Base-by-base conservation (phyloP, 495 filamentous ascomycete genomes). In the Penicillium canariense region DNA sequence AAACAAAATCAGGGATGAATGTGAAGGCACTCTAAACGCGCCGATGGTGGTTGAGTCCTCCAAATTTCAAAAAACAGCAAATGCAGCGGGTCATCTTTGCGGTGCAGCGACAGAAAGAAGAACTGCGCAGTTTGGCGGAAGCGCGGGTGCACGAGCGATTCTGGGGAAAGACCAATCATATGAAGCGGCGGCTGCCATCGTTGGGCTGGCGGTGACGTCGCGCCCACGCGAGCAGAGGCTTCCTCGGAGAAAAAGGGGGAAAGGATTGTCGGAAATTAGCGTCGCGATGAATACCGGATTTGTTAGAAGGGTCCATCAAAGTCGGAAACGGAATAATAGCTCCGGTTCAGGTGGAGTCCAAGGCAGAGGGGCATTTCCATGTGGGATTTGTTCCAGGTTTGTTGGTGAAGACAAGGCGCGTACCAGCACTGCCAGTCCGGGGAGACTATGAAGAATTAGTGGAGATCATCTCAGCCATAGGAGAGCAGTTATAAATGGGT, bases 151-250 rank as follows among this genome's bases (percentile, higher is more conserved):
- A 65, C 49, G 71, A 75, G 43, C 51, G 67, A 12, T 57, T 75
- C 23, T 69, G 59, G 63, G 69, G 68, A 9, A 66, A 62, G 14
- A 62, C 68, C 14, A 69, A 78, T 60, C 73, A 76, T 63, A 70
- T 76, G 69, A 72, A 70, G 65, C 67, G 65, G 48, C 59, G 75
- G 44, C 56, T 74, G 36, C 62, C 63, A 46, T 61, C 62, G 45
- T 67, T 64, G 50, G 59, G 70, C 25, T 74, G 68, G 68, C 60
- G 62, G 48, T 77, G 60, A 76, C 31, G 50, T 49, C 43, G 48
- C 17, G 14, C 15, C 44, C 25, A 38, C 26, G 32, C 18, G 45
- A 27, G 40, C 15, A 17, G 31, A 25, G 38, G 36, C 3, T n/a
- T 53, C 22, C 34, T 45, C 34, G 47, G 45, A 58, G 51, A 42